Evolutionary conservation across 768 basidiomycete genomes (phyloP), one percentile per base, ranked within the genome.

Genomic region (Pleurotus giganteus): DNA sequence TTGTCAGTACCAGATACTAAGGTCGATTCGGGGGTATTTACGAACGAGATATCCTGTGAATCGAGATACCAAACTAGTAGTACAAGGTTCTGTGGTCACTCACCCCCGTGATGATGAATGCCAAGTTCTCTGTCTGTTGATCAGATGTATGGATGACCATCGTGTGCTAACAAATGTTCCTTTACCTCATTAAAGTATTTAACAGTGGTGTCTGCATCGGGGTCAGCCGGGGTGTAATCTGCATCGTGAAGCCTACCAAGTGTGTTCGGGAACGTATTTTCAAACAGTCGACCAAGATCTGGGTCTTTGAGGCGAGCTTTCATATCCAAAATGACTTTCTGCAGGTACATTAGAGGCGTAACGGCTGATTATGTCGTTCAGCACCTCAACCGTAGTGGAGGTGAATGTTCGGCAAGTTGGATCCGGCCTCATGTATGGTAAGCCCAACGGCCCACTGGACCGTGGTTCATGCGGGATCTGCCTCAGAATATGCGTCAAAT

Each of bases 231-330:
- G 23, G 47, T 34, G 21, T 24, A 15, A 54, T 31, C 36, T 39
- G 27, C 15, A 11, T 4, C 17, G 6, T 53, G 11, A 28, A 7
- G 27, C 64, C 56, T 59, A 88, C 88, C 89, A 42, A 91, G 77
- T 0, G 89, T 91, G 60, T 89, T 89, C 2, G 89, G 89, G 63
- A 90, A 89, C 0, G 89, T 85, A 58, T 91, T 91, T 66, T 90
- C 89, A 59, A 91, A 91, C 19, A 91, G 65, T 47, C 87, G 79
- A 11, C 89, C 89, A 49, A 91, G 59, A 61, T 91, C 89, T 0
- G 88, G 85, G 63, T 91, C 87, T 64, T 84, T 89, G 54, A 91
- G 71, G 42, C 85, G 76, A 15, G 71, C 65, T 39, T 80, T 89
- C 86, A 89, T 86, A 66, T 91, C 86, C n/a, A 58, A 61, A 27